Conservation (phyloP, 75 land plant species). For the Azolla pinnata region DNA sequence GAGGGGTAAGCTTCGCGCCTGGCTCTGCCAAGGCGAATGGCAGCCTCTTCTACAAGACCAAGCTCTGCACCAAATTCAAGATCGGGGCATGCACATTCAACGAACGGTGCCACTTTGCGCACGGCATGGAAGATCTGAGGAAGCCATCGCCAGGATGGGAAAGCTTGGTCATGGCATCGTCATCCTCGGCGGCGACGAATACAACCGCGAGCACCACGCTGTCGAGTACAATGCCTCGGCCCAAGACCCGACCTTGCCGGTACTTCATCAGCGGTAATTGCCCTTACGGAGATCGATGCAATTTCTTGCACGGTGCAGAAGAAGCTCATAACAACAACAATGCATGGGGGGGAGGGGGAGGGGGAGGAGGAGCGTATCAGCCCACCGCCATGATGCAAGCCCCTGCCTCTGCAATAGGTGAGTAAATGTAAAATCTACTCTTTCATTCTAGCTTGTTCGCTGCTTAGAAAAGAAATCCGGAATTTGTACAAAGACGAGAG, state of each 20-base stretch:
- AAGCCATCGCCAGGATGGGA: constrained; percentile 31
- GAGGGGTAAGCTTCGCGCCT: background rate
- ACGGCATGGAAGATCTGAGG: constrained; percentile 22
- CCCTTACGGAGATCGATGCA: constrained; percentile 32
- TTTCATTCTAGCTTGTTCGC: too few species aligned
- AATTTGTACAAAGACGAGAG: too few species aligned
- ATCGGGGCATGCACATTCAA: constrained; percentile 15
- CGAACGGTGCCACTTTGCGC: constrained; percentile 19
- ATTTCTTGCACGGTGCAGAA: constrained; percentile 17
- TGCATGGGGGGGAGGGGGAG: too few species aligned
- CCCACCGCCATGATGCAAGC: too few species aligned
- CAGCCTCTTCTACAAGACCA: constrained; percentile 16
- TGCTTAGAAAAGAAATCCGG: too few species aligned
- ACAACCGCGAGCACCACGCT: background rate
- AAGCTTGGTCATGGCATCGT: constrained; percentile 20
- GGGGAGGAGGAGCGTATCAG: too few species aligned
- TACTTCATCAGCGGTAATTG: constrained; percentile 26
- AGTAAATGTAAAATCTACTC: too few species aligned
- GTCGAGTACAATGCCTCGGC: background rate
- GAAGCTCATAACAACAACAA: too few species aligned
- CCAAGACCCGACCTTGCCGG: constrained; percentile 30
- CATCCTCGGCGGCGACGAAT: too few species aligned
- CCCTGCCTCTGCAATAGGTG: too few species aligned
- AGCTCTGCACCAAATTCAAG: constrained; percentile 20
- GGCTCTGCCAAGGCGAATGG: constrained; percentile 11